A percentile compares a stretch with the other conserved stretches of the same genome.
These are phyloP conservation scores for Malus sylvestris DNA, from an alignment of 306 rosid species.

Conservation along the genomic window DNA sequence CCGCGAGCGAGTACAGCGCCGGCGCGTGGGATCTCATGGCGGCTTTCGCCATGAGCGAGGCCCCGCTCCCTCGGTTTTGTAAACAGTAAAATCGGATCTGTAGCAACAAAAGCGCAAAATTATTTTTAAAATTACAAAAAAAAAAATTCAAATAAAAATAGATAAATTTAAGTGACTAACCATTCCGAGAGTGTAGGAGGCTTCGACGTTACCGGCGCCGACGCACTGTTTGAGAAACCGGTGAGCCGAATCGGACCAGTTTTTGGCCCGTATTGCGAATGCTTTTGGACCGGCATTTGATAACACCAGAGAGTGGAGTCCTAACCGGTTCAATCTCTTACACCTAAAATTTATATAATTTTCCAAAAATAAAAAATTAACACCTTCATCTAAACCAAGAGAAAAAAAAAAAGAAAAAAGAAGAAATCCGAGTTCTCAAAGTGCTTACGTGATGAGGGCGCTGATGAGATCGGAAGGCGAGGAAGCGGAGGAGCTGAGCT, in stretches of 20 bases:
- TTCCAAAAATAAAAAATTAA: neutral
- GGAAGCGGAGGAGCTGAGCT: slow-evolving; percentile 58
- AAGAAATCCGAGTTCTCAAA: neutral
- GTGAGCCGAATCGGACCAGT: slow-evolving; percentile 66
- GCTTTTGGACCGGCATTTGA: slow-evolving; percentile 49
- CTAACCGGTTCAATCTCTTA: slow-evolving; percentile 54
- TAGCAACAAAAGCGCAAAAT: neutral
- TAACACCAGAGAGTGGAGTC: slow-evolving; percentile 50
- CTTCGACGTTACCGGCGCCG: slow-evolving; percentile 68
- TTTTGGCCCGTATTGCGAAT: slow-evolving; percentile 35
- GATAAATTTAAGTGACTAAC: slow-evolving; percentile 30
- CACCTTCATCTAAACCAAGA: neutral
- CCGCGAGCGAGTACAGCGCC: slow-evolving; percentile 76
- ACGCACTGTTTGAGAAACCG: slow-evolving; percentile 55
- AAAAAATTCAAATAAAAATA: neutral
- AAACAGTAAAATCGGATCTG: slow-evolving; percentile 90
- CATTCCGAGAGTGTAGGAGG: slow-evolving; percentile 88
- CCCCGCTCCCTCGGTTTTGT: slow-evolving; percentile 55
- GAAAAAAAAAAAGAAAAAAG: neutral
- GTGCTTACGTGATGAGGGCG: slow-evolving; percentile 47
- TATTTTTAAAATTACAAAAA: neutral
- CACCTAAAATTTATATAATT: slow-evolving; percentile 38
- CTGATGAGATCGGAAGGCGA: slow-evolving; percentile 60
- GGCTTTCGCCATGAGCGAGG: slow-evolving; percentile 69
- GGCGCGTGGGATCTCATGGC: slow-evolving; percentile 60